These are phyloP conservation scores for Coemansia sp. DNA, from an alignment of 192 early-diverging fungal genomes.

Conservation along the genomic window DNA sequence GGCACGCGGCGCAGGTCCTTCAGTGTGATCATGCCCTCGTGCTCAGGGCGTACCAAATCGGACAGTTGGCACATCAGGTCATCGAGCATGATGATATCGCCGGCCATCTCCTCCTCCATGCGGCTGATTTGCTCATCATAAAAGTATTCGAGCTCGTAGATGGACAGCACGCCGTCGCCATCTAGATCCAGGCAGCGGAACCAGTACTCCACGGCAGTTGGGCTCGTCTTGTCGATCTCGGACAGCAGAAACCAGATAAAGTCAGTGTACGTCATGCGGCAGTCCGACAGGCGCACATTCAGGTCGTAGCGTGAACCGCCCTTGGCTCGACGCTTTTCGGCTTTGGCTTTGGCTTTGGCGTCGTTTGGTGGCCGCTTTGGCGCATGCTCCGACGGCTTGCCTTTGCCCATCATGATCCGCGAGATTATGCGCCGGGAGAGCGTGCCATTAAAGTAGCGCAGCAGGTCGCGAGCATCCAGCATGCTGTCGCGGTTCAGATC, in stretches of 20 bases:
- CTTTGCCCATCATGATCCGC: conserved; percentile 75
- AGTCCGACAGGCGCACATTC: conserved; percentile 47
- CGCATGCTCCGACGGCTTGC: conserved; percentile 33
- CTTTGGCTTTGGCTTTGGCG: conserved; percentile 16
- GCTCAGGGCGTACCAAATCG: conserved; percentile 48
- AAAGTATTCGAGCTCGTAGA: conserved; percentile 84
- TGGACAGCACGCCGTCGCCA: conserved; percentile 79
- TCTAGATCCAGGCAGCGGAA: conserved; percentile 93
- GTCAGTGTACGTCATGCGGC: conserved; percentile 75
- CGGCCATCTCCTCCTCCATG: conserved; percentile 58
- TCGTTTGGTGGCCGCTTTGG: not conserved
- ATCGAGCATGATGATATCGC: conserved; percentile 51
- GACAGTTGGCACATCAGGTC: conserved; percentile 57
- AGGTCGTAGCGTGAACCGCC: conserved; percentile 39
- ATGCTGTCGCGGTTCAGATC: conserved; percentile 87
- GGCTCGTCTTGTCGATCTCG: conserved; percentile 73
- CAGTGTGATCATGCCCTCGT: conserved; percentile 49
- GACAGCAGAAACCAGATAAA: conserved; percentile 87
- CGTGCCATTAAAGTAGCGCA: conserved; percentile 69
- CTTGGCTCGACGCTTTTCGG: conserved; percentile 30
- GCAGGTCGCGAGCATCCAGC: conserved; percentile 67
- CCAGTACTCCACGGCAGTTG: conserved; percentile 75
- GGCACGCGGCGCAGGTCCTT: conserved; percentile 47
- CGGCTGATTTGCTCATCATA: conserved; percentile 80
- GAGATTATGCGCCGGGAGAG: conserved; percentile 69